These are phyloP conservation scores for Solanum bulbocastanum DNA, from an alignment of 257 asterid genomes.

Conservation along the genomic window DNA sequence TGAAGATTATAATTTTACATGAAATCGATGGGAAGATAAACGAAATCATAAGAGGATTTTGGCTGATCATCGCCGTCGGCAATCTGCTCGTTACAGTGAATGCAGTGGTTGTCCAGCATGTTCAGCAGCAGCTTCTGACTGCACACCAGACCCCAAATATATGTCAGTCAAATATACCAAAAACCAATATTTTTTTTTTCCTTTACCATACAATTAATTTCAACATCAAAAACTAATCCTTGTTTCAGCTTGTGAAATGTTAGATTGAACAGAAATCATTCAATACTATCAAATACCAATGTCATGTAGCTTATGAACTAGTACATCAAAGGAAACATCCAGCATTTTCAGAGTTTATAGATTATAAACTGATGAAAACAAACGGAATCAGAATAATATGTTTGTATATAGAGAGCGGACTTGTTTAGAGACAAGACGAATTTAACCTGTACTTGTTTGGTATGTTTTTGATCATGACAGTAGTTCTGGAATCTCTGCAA, in stretches of 20 bases:
- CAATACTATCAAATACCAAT: not conserved
- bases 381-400: not conserved
- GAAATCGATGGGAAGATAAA: slow-evolving; percentile 96
- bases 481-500: slow-evolving; percentile 68
- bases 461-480: slow-evolving; percentile 94
- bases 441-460: slow-evolving; percentile 97
- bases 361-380: not conserved
- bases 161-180: slow-evolving; percentile 5
- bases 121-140: slow-evolving; percentile 94
- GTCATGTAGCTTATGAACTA: not conserved
- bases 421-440: not conserved
- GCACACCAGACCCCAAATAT: slow-evolving; percentile 14
- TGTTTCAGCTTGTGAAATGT: not conserved
- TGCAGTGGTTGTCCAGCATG: slow-evolving; percentile 99
- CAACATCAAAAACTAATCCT: not conserved
- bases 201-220: too few relatives aligned
- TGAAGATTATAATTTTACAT: slow-evolving; percentile 17
- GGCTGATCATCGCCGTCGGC: slow-evolving; percentile 60
- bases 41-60: slow-evolving; percentile 83
- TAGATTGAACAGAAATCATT: not conserved
- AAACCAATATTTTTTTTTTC: not conserved
- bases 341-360: not conserved
- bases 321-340: not conserved
- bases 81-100: slow-evolving; percentile 91
- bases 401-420: not conserved